These are phyloP conservation scores for Microcyclospora pomicola DNA, from an alignment of 2,329 filamentous ascomycete genomes.

Conservation along the genomic window DNA sequence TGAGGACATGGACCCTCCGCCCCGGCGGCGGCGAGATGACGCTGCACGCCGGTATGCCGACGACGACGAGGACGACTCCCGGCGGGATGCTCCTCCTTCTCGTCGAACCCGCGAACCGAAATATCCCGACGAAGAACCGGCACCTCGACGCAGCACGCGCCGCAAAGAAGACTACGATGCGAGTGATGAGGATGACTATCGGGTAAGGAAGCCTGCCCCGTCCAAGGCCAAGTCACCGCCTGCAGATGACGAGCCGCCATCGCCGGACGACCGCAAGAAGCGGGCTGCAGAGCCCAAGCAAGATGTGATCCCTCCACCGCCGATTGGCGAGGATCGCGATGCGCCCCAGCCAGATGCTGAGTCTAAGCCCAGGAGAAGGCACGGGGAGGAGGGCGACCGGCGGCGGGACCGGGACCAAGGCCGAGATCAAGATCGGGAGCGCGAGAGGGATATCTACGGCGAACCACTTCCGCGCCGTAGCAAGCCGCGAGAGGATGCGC, in stretches of 20 bases:
- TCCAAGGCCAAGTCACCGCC: neutral
- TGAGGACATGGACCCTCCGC: neutral
- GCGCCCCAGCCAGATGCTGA: neutral
- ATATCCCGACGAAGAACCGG: conserved; percentile 5
- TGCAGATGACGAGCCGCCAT: conserved; percentile 1
- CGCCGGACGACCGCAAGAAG: too few species aligned
- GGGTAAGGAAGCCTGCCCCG: neutral
- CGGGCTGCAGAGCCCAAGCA: neutral
- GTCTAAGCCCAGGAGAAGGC: too few species aligned
- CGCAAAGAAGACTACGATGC: conserved; percentile 15
- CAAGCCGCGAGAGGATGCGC: conserved; percentile 1
- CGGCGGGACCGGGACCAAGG: too few species aligned
- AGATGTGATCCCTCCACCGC: conserved; percentile 4
- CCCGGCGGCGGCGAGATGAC: neutral
- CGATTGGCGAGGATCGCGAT: conserved; percentile 5
- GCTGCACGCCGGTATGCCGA: neutral
- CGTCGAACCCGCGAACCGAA: conserved; percentile 1
- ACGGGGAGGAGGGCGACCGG: too few species aligned
- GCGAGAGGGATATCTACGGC: neutral
- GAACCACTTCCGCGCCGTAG: conserved; percentile 1
- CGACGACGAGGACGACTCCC: conserved; percentile 8
- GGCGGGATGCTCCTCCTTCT: conserved; percentile 6
- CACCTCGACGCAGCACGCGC: conserved; percentile 4
- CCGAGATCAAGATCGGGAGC: too few species aligned
- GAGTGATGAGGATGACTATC: conserved; percentile 17